Evolutionary conservation across 2,329 filamentous ascomycete species (phyloP).

Genomic region (Fusarium succisae): DNA sequence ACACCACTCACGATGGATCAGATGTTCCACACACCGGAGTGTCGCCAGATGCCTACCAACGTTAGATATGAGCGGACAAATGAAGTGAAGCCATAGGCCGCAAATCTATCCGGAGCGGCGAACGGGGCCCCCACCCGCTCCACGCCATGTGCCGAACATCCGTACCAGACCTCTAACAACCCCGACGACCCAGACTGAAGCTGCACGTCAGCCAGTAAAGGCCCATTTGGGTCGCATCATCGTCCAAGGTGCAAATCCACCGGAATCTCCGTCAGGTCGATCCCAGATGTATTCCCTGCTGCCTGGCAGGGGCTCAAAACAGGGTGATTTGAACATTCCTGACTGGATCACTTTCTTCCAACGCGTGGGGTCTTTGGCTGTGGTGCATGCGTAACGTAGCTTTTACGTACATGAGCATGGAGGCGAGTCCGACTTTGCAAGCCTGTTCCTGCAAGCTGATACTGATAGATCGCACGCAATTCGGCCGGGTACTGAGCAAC

Average conservation of each 20-base stretch:
- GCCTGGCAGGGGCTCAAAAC: constrained; percentile 13
- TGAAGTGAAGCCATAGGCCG: constrained; percentile 12
- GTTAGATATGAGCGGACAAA: constrained; percentile 12
- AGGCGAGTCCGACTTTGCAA: constrained; percentile 2
- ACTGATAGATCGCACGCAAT: constrained; percentile 22
- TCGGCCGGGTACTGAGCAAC: neutral
- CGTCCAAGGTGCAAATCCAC: constrained; percentile 6
- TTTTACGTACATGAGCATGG: constrained; percentile 13
- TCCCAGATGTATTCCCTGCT: constrained; percentile 17
- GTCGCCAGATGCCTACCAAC: constrained; percentile 11
- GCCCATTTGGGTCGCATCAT: constrained; percentile 26
- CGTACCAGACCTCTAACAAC: constrained; percentile 30
- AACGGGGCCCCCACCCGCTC: constrained; percentile 25
- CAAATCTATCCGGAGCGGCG: constrained; percentile 32
- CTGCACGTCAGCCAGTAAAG: constrained; percentile 24
- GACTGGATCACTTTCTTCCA: constrained; percentile 30
- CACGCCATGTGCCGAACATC: constrained; percentile 43
- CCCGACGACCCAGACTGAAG: constrained; percentile 32
- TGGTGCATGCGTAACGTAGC: constrained; percentile 8
- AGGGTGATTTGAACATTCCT: neutral
- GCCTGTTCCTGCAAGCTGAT: constrained; percentile 1
- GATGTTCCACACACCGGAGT: constrained; percentile 21
- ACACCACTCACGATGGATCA: constrained; percentile 5
- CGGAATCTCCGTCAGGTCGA: constrained; percentile 27
- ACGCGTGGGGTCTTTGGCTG: constrained; percentile 23